Base-by-base conservation (phyloP, 495 filamentous ascomycete species). In the Hypoxylon intermedium region DNA sequence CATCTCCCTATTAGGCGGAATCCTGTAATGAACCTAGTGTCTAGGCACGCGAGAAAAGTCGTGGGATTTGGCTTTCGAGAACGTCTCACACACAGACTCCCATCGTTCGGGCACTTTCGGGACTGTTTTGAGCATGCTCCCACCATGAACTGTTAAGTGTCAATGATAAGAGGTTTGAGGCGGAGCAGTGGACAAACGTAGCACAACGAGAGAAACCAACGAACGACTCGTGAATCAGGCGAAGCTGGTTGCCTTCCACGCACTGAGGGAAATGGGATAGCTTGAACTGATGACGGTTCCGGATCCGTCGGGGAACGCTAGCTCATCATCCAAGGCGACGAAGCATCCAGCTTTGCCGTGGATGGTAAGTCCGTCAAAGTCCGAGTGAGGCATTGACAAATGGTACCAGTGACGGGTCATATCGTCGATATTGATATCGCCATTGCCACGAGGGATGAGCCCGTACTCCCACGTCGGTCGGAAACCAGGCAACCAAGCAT, bases 311-410 rank as follows among this genome's bases (percentile, higher is more conserved):
- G 61, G 47, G 40, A 50, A 54, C 3, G 11, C 6, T 28, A 31
- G 6, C 12, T 15, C 24, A 49, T 37, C 40, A 19, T 44, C n/a
- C 16, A 64, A 54, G 30, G 49, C 18, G 44, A 42, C 16, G 19
- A 42, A 38, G 13, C 51, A 36, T 24, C 13, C 24, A 42, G 15
- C n/a, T 43, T 16, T 9, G 49, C n/a, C 36, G 31, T 46, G 19
- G 38, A 18, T 37, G 24, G 52, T 65, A 65, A 65, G 46, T 60
- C 61, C 61, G 61, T 21, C 46, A 56, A 65, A 65, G 61, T 64
- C 61, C 61, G 61, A 52, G 44, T 38, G 18, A 33, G 20, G 34
- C 9, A 18, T 23, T 26, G 38, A 58, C 38, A 46, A 37, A 38
- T 38, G 11, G 11, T 34, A 28, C 9, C 38, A 47, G 19, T 13